Base-by-base conservation (phyloP, 73 alveolate genomes). In the Paramecium sonneborni region DNA sequence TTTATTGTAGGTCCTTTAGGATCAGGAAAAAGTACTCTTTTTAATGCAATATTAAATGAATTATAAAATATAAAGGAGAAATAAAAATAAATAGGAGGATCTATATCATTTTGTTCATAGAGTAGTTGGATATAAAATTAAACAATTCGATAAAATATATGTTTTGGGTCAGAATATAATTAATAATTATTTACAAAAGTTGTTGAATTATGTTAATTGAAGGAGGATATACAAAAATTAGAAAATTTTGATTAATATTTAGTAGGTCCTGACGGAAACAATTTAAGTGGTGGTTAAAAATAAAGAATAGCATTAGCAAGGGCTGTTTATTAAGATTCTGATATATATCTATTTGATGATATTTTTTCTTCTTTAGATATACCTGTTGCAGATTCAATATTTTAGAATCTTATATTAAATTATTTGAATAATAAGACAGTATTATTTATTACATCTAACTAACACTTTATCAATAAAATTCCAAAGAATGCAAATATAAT, bases 201-300 rank as follows among this genome's bases (percentile, higher is more conserved):
- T 26, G 34, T 94, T 7, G 92, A 89, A 24, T 55, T 93, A 11
- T 92, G 97, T 85, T 76, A 96, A 85, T 76, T 96, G 12, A 82
- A 32, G n/a, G 67, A 85, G 52, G 98, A 96, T 74, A 69, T 96
- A 12, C 90, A 93, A 14, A 56, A 86, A 15, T 85, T 96, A 24
- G 86, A 90, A 39, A 96, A 93, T 55, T 93, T 87, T 14, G 98
- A 96, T 76, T 30, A 43, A 24, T 87, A 94, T 28, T 93, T 88
- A 85, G 91, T 96, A 18, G 98, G 98, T 20, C 97, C 95, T 23
- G 95, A 93, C 57, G 98, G 98, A 10, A 92, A 91, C 21, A 96
- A 96, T 52, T 85, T 96, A 35, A 85, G 96, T 57, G 98, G 98
- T 15, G 98, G 98, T 21, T 92, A 96, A 86, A 96, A 95, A 87